A percentile compares a stretch with the other conserved stretches of the same genome.
These are phyloP conservation scores for Russula virescens DNA, from an alignment of 768 basidiomycete species.

Conservation along the genomic window DNA sequence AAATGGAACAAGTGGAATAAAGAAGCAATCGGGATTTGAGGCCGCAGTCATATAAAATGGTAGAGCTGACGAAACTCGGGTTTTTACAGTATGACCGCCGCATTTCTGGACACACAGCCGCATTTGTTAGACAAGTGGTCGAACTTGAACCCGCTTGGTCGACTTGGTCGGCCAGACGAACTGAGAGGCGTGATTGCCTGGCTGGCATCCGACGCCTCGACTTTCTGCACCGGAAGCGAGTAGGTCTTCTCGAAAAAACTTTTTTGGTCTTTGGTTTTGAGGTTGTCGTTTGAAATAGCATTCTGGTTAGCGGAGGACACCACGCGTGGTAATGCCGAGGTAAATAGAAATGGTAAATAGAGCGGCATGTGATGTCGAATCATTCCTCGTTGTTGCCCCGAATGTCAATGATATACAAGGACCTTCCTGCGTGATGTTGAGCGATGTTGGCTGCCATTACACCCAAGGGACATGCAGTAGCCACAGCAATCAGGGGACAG, in stretches of 20 bases:
- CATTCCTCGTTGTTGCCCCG: no score
- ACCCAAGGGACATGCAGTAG: no score
- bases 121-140: slow-evolving; percentile 64
- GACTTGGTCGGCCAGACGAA: slow-evolving; percentile 69
- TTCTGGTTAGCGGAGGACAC: slow-evolving; percentile 57
- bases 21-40: neutral
- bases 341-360: neutral
- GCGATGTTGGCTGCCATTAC: no score
- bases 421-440: no score
- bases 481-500: no score
- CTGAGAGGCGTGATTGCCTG: slow-evolving; percentile 64
- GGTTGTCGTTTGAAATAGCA: slow-evolving; percentile 34
- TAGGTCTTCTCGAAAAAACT: slow-evolving; percentile 35
- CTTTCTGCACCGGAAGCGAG: slow-evolving; percentile 81
- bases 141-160: slow-evolving; percentile 58
- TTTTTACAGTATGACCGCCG: slow-evolving; percentile 60
- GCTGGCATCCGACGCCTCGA: slow-evolving; percentile 71
- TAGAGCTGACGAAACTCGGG: neutral
- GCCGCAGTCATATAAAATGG: slow-evolving; percentile 5
- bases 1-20: neutral
- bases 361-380: no score
- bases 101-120: slow-evolving; percentile 60
- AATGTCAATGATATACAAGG: no score
- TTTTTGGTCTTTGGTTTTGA: neutral
- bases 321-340: slow-evolving; percentile 46